Percentiles rank a stretch among this genome's conserved stretches.
phyloP scores from a whole-genome alignment of 2,329 filamentous ascomycete genomes.

The Metarhizium guizhouense region DNA sequence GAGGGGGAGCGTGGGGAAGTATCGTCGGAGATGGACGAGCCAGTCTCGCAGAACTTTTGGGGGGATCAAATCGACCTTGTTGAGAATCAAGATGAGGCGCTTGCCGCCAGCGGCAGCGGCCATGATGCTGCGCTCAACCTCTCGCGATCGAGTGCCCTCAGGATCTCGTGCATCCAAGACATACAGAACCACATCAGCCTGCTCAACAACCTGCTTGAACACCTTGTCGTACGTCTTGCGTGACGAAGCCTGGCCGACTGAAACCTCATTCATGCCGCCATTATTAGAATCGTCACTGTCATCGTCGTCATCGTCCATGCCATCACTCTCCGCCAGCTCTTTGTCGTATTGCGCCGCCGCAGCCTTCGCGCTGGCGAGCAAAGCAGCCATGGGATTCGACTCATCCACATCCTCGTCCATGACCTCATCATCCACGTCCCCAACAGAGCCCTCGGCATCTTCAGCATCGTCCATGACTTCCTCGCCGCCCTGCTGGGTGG shows the following conservation, averaged over 20 bases:
- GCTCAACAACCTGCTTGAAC: constrained; percentile 86
- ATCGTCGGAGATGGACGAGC: constrained; percentile 76
- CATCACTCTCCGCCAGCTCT: constrained; percentile 50
- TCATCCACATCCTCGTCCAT: constrained; percentile 54
- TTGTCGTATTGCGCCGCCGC: constrained; percentile 68
- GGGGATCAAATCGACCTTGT: constrained; percentile 92
- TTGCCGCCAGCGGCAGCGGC: constrained; percentile 77
- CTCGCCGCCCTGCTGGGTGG: constrained; percentile 32
- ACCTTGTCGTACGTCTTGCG: constrained; percentile 89
- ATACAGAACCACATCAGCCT: constrained; percentile 85
- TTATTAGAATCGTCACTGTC: constrained; percentile 37
- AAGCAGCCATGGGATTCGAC: constrained; percentile 84
- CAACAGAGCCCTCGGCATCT: constrained; percentile 39
- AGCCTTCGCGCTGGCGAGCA: constrained; percentile 73
- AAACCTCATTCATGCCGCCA: constrained; percentile 45
- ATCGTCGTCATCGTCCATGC: constrained; percentile 39
- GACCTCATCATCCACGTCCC: constrained; percentile 40
- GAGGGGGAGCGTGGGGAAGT: constrained; percentile 84
- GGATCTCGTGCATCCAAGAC: constrained; percentile 89
- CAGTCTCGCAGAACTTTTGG: constrained; percentile 73
- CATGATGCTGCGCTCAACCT: constrained; percentile 87
- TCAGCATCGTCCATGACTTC: constrained; percentile 39
- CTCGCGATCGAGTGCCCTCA: constrained; percentile 80
- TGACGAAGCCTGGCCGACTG: constrained; percentile 51
- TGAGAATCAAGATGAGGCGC: constrained; percentile 81